These are phyloP conservation scores for Fraxinus sp. DNA, from an alignment of 305 asterid genomes.

Conservation along the genomic window DNA sequence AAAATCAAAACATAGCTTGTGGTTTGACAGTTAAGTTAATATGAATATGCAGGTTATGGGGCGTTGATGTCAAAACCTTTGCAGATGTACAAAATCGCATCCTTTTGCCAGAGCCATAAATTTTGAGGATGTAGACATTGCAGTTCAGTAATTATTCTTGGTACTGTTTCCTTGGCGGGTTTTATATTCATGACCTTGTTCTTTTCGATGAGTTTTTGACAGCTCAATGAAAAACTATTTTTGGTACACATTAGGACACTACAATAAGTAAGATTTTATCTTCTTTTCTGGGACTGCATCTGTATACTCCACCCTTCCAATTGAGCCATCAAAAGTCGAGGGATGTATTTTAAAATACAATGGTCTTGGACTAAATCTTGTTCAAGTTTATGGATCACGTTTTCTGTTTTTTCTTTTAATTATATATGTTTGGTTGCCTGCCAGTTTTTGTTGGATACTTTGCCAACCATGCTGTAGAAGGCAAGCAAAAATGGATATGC, in stretches of 20 bases:
- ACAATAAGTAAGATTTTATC: background rate
- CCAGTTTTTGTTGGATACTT: background rate
- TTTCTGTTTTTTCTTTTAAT: background rate
- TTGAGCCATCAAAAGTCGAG: background rate
- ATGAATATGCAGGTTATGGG: constrained; percentile 76
- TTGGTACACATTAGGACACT: background rate
- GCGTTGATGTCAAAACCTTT: constrained; percentile 71
- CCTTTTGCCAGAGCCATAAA: constrained; percentile 31
- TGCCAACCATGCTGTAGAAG: background rate
- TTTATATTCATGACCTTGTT: background rate
- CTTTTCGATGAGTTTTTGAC: background rate
- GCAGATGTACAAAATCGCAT: constrained; percentile 58
- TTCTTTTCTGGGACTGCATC: background rate
- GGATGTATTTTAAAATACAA: background rate
- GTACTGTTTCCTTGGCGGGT: background rate
- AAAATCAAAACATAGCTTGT: background rate
- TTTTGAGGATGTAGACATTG: background rate
- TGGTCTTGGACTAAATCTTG: background rate
- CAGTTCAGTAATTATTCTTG: background rate
- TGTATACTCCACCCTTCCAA: background rate
- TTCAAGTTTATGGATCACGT: background rate
- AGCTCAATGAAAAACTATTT: background rate
- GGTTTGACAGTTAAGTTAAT: background rate
- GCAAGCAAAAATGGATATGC: background rate
- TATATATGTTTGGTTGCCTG: background rate